These are phyloP conservation scores for Hypoxylon crocopeplum DNA, from an alignment of 495 filamentous ascomycete genomes.

Conservation along the genomic window DNA sequence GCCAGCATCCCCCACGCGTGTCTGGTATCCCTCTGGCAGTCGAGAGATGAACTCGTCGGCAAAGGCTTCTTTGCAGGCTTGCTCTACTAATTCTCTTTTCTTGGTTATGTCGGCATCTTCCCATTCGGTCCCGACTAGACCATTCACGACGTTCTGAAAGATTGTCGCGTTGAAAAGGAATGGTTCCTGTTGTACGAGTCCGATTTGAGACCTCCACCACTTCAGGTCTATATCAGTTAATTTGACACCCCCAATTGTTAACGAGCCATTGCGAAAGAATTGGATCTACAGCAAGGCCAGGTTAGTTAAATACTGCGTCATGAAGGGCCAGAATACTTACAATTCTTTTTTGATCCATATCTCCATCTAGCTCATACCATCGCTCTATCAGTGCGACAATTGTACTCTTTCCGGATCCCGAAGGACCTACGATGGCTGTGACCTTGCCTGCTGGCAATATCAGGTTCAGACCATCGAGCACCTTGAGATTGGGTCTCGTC, in stretches of 20 bases:
- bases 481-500: slow-evolving; percentile 63
- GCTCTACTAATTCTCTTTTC: slow-evolving; percentile 62
- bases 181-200: slow-evolving; percentile 73
- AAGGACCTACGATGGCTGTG: slow-evolving; percentile 84
- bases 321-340: slow-evolving; percentile 47
- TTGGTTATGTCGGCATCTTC: slow-evolving; percentile 56
- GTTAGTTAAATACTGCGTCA: slow-evolving; percentile 9
- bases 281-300: slow-evolving; percentile 36
- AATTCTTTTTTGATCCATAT: slow-evolving; percentile 55
- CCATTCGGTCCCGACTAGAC: slow-evolving; percentile 67
- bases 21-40: slow-evolving; percentile 71
- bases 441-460: slow-evolving; percentile 76
- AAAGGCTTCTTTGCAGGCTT: slow-evolving; percentile 67
- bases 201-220: slow-evolving; percentile 70
- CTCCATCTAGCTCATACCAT: slow-evolving; percentile 65
- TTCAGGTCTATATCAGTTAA: slow-evolving; percentile 62
- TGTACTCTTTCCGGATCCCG: slow-evolving; percentile 74
- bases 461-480: slow-evolving; percentile 61
- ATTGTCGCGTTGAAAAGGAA: slow-evolving; percentile 75
- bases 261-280: slow-evolving; percentile 55
- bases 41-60: slow-evolving; percentile 67
- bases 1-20: slow-evolving; percentile 63
- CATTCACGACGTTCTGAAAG: slow-evolving; percentile 69
- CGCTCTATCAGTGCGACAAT: slow-evolving; percentile 69
- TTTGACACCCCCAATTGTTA: slow-evolving; percentile 59